Base-by-base conservation (phyloP, 75 land plant genomes). In the Picea sitchensis region DNA sequence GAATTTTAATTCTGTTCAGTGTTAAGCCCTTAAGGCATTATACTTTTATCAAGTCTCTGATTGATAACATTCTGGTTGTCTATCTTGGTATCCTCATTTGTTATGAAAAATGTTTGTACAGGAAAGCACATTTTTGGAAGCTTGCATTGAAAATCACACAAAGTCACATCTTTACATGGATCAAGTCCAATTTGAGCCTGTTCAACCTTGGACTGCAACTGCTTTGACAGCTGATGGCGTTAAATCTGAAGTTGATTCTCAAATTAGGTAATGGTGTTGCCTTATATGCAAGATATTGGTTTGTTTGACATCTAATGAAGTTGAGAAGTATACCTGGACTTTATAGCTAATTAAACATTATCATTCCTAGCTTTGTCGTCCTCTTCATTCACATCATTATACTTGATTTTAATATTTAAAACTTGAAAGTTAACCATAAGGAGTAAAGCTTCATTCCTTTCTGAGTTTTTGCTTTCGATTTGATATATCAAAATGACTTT, bases 61-160 rank as follows among this genome's bases (percentile, higher is more conserved):
- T 17, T 65, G 3, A 59, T 62, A 11, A 23, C 79, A 3, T 18
- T 77, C 38, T 77, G 30, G 7, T 77, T 78, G 38, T 34, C 47
- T 51, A 8, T 13, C 38, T 54, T 21, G n/a, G 31, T 51, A 26
- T 58, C 77, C 69, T 15, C 21, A 20, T 81, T 77, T 36, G 14
- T 20, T 26, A n/a, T 14, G 32, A 20, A 65, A 4, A 12, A 14
- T 41, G 3, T 62, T 18, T 20, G 57, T 61, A 47, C 86, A 96
- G 99, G 99, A 91, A 9, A 91, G 34, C 56, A 95, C 98, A 47
- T 97, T 84, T 88, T 68, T 97, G 74, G 99, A 97, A 82, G 98
- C 99, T 59, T 93, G 98, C 88, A 93, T 97, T 71, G 98, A 97
- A 78, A 97, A 97, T 79, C 98, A 95, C 81, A 97, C 99, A 59